phyloP scores from a whole-genome alignment of 2,329 filamentous ascomycete species.

The Penicillium sp. region DNA sequence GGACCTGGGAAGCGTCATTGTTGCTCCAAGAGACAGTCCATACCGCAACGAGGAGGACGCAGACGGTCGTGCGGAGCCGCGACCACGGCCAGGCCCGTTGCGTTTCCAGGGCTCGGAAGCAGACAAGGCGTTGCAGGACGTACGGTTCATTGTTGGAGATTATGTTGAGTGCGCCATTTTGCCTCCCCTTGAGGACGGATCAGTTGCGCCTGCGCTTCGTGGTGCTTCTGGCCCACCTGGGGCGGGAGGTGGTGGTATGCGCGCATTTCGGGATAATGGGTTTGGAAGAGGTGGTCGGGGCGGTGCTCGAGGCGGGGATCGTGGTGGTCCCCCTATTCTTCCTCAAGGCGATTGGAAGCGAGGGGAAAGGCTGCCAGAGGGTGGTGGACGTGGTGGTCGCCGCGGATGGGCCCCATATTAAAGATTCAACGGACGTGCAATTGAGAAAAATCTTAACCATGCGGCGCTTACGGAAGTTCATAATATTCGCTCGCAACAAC shows the following conservation, averaged over 20 bases:
- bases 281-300: constrained; percentile 42
- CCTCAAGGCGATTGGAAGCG: constrained; percentile 49
- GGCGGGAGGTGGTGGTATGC: constrained; percentile 39
- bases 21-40: constrained; percentile 51
- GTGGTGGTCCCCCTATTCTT: constrained; percentile 36
- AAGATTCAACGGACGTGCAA: not conserved
- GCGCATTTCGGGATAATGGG: constrained; percentile 47
- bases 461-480: not conserved
- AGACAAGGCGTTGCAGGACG: constrained; percentile 71
- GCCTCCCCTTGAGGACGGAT: constrained; percentile 70
- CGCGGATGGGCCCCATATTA: constrained; percentile 44
- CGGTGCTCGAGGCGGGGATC: constrained; percentile 43
- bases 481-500: constrained; percentile 10
- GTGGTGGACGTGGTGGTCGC: constrained; percentile 35
- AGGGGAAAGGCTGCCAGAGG: constrained; percentile 47
- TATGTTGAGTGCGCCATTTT: constrained; percentile 81
- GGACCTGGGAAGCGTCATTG: constrained; percentile 77
- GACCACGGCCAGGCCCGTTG: constrained; percentile 30
- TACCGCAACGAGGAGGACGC: constrained; percentile 31
- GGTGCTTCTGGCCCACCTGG: constrained; percentile 31
- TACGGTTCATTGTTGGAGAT: constrained; percentile 83
- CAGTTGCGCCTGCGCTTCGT: constrained; percentile 57
- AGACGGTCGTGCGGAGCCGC: constrained; percentile 40
- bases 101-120: constrained; percentile 58
- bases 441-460: not conserved